A percentile compares a stretch with the other conserved stretches of the same genome.
Conservation (phyloP, 495 filamentous ascomycete genomes). For the Penicillium parvum region DNA sequence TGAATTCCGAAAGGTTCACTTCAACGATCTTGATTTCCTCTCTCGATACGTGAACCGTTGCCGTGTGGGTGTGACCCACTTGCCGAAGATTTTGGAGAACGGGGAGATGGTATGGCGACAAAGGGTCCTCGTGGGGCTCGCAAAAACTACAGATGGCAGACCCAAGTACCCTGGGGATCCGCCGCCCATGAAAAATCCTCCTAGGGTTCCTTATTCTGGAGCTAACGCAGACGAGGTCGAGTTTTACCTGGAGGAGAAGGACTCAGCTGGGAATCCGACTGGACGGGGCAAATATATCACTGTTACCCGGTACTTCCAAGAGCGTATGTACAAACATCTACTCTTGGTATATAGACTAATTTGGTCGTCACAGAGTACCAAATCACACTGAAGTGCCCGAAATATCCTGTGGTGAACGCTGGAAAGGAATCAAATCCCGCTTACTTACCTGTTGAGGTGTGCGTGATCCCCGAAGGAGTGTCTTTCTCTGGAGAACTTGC, state of each 20-base stretch:
- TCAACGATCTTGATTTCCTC: neutral
- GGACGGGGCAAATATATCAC: constrained; percentile 2
- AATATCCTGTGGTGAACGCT: constrained; percentile 62
- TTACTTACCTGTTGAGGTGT: constrained; percentile 62
- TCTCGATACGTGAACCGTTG: constrained; percentile 10
- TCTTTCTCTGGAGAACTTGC: constrained; percentile 46
- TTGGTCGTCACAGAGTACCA: constrained; percentile 11
- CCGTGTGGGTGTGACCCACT: constrained; percentile 10
- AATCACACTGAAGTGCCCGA: neutral
- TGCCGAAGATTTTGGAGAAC: neutral
- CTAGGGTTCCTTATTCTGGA: neutral
- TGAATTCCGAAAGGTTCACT: neutral
- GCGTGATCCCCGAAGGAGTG: constrained; percentile 59
- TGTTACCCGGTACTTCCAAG: constrained; percentile 14
- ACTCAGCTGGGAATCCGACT: neutral
- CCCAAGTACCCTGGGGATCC: no score
- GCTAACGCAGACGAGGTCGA: constrained; percentile 9
- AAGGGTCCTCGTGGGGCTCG: constrained; percentile 11
- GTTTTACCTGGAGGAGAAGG: constrained; percentile 8
- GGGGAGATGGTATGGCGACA: neutral
- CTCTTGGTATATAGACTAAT: neutral
- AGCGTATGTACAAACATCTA: constrained; percentile 4
- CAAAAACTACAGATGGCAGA: constrained; percentile 7
- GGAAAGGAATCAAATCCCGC: constrained; percentile 49
- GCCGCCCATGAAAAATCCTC: neutral